Evolutionary conservation across 768 basidiomycete genomes (phyloP).

Genomic region (Plicaturopsis crispa): DNA sequence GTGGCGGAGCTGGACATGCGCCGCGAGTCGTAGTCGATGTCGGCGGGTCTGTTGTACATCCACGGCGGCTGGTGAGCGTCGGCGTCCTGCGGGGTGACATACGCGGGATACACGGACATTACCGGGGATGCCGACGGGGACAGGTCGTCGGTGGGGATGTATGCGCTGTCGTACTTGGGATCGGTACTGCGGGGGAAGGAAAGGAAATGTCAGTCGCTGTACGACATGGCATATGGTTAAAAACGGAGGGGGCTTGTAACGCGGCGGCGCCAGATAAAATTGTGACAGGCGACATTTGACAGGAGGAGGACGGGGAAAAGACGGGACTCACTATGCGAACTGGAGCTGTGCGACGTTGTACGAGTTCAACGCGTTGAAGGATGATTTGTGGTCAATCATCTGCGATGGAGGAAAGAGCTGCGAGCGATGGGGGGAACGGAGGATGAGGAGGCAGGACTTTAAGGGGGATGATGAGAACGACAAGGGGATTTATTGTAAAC

Average conservation of each 20-base stretch:
- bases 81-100: constrained; percentile 9
- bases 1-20: constrained; percentile 77
- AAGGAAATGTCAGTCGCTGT: constrained; percentile 10
- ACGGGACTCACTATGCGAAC: constrained; percentile 43
- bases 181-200: constrained; percentile 24
- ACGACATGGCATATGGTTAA: constrained; percentile 11
- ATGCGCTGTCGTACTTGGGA: constrained; percentile 32
- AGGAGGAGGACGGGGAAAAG: constrained; percentile 4
- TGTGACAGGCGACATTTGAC: constrained; percentile 12
- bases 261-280: too few relatives aligned
- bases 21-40: constrained; percentile 51
- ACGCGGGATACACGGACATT: constrained; percentile 29
- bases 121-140: constrained; percentile 39
- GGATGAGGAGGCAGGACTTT: constrained; percentile 12
- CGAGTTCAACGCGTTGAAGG: constrained; percentile 40
- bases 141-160: constrained; percentile 38
- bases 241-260: too few relatives aligned
- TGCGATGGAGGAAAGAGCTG: constrained; percentile 2
- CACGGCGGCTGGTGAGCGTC: constrained; percentile 9
- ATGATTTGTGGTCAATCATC: constrained; percentile 52
- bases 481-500: too few relatives aligned
- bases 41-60: constrained; percentile 26
- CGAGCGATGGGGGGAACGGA: constrained; percentile 8
- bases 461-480: constrained; percentile 9
- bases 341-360: constrained; percentile 63